These are phyloP conservation scores for Pseudocercospora fijiensis DNA, from an alignment of 2,329 filamentous ascomycete species.

Conservation along the genomic window DNA sequence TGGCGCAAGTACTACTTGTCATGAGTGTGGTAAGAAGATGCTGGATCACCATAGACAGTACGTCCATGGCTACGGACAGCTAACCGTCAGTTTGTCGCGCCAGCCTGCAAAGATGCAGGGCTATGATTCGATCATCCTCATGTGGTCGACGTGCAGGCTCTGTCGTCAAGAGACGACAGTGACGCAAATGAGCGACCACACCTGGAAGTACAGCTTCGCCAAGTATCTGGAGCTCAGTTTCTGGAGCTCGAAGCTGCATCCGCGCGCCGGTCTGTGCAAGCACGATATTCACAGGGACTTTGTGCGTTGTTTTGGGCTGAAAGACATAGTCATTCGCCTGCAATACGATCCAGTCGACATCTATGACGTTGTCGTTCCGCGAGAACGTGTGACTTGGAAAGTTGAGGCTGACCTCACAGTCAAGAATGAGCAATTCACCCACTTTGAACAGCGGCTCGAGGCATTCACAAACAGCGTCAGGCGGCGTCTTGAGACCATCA, in stretches of 20 bases:
- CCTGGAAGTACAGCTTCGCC: slow-evolving; percentile 97
- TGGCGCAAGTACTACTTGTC: slow-evolving; percentile 72
- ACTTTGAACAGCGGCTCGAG: slow-evolving; percentile 76
- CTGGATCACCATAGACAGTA: slow-evolving; percentile 93
- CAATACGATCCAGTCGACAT: slow-evolving; percentile 92
- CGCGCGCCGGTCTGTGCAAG: slow-evolving; percentile 72
- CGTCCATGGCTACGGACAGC: slow-evolving; percentile 90
- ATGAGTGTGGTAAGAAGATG: slow-evolving; percentile 83
- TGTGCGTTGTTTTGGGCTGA: slow-evolving; percentile 86
- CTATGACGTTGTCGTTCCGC: slow-evolving; percentile 89
- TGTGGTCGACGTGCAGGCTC: slow-evolving; percentile 96
- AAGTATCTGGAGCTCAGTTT: slow-evolving; percentile 98
- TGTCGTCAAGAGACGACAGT: slow-evolving; percentile 89
- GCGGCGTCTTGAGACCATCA: slow-evolving; percentile 79
- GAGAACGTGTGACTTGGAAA: slow-evolving; percentile 92
- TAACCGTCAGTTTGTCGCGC: slow-evolving; percentile 85
- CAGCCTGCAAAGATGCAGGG: slow-evolving; percentile 65
- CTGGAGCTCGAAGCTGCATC: slow-evolving; percentile 82
- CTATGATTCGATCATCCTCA: slow-evolving; percentile 74
- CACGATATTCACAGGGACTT: slow-evolving; percentile 94
- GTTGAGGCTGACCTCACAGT: slow-evolving; percentile 89
- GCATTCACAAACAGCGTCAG: slow-evolving; percentile 87
- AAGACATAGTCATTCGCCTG: slow-evolving; percentile 79
- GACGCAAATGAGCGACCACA: slow-evolving; percentile 86
- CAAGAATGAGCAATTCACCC: slow-evolving; percentile 86